Conservation (phyloP, 352 stramenopile species). For the Phytopythium aichiense region DNA sequence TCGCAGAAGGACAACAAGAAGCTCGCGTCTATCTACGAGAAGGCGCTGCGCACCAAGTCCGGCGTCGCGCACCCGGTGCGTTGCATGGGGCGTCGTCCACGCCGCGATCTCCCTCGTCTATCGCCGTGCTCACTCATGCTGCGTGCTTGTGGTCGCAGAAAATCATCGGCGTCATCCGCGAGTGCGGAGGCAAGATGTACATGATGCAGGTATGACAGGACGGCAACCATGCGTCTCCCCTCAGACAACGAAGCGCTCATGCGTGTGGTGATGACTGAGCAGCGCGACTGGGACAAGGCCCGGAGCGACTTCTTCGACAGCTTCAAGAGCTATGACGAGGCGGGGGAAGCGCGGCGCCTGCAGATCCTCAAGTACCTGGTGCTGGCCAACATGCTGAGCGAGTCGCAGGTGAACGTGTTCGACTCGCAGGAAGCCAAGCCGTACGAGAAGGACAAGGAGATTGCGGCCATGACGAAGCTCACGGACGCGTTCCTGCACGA, state of each 20-base stretch:
- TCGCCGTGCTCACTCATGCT: not conserved
- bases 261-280: not conserved
- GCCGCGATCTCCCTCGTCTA: not conserved
- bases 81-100: not conserved
- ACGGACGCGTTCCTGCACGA: slow-evolving; percentile 93
- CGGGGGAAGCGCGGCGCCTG: slow-evolving; percentile 88
- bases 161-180: slow-evolving; percentile 94
- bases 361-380: slow-evolving; percentile 95
- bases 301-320: slow-evolving; percentile 93
- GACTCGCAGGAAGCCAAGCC: slow-evolving; percentile 91
- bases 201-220: slow-evolving; percentile 76
- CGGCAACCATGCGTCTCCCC: not conserved
- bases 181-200: slow-evolving; percentile 96
- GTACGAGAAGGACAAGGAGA: slow-evolving; percentile 95
- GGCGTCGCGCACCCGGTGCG: slow-evolving; percentile 85
- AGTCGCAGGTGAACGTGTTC: slow-evolving; percentile 94
- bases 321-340: slow-evolving; percentile 97
- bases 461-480: slow-evolving; percentile 94
- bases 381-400: slow-evolving; percentile 93
- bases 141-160: slow-evolving; percentile 26
- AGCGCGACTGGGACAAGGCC: slow-evolving; percentile 91
- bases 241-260: not conserved
- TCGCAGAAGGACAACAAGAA: slow-evolving; percentile 93
- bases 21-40: slow-evolving; percentile 91
- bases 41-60: slow-evolving; percentile 86